phyloP scores from a whole-genome alignment of 805 yeast genomes.

The Candida ficus region DNA sequence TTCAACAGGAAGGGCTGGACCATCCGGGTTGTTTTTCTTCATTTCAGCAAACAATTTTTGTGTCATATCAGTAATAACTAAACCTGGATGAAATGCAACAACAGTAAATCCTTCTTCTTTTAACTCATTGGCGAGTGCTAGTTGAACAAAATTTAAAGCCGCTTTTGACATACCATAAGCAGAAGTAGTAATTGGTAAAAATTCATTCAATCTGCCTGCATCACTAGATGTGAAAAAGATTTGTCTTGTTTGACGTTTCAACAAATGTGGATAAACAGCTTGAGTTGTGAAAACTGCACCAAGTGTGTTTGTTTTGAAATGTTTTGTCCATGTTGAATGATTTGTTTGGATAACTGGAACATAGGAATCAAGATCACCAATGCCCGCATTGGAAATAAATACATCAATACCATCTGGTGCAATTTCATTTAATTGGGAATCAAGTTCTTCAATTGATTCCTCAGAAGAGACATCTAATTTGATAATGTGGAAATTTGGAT shows the following conservation, averaged over 20 bases:
- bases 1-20: too few relatives aligned
- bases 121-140: neutral
- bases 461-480: constrained; percentile 9
- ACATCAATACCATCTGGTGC: constrained; percentile 12
- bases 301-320: constrained; percentile 5
- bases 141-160: constrained; percentile 27
- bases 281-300: constrained; percentile 10
- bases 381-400: constrained; percentile 16
- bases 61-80: constrained; percentile 27
- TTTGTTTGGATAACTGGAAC: neutral
- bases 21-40: constrained; percentile 6
- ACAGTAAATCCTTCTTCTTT: neutral
- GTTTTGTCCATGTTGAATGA: neutral
- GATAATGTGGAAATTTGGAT: constrained; percentile 7
- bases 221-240: constrained; percentile 20
- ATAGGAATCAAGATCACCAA: neutral
- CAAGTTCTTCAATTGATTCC: constrained; percentile 10
- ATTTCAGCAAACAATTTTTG: too few relatives aligned
- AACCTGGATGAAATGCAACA: neutral
- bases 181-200: constrained; percentile 7
- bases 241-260: constrained; percentile 17
- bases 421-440: constrained; percentile 2
- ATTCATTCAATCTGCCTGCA: constrained; percentile 19
- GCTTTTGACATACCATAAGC: constrained; percentile 31
- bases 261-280: constrained; percentile 14